phyloP scores from a whole-genome alignment of 768 basidiomycete genomes.

The Russula brevipes region DNA sequence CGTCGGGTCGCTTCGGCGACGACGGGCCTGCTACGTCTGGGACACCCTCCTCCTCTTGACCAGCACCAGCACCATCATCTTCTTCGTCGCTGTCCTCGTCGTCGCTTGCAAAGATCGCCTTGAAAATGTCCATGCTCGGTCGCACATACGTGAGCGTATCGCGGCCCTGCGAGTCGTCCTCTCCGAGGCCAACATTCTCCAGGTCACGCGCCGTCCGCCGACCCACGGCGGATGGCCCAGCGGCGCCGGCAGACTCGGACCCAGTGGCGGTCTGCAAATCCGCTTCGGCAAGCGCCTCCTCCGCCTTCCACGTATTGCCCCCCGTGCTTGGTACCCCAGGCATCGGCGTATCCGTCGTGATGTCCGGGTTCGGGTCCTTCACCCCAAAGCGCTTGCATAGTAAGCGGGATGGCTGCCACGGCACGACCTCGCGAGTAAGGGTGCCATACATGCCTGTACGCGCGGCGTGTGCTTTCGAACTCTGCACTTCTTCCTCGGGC shows the following conservation, averaged over 20 bases:
- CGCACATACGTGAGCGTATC: slow-evolving; percentile 86
- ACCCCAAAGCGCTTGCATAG: slow-evolving; percentile 94
- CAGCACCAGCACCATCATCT: slow-evolving; percentile 30
- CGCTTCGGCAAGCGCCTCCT: slow-evolving; percentile 22
- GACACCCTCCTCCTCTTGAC: slow-evolving; percentile 7
- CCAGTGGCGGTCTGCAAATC: slow-evolving; percentile 17
- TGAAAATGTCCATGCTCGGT: slow-evolving; percentile 90
- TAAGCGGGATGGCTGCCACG: slow-evolving; percentile 79
- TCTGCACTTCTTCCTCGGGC: slow-evolving; percentile 51
- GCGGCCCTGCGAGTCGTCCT: slow-evolving; percentile 83
- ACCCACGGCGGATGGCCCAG: neutral
- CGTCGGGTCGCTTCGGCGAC: neutral
- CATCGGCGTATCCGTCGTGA: slow-evolving; percentile 32
- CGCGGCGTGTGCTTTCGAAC: slow-evolving; percentile 78
- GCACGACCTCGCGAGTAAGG: slow-evolving; percentile 67
- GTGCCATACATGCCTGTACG: slow-evolving; percentile 85
- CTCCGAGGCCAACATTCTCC: slow-evolving; percentile 82
- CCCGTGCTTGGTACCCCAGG: slow-evolving; percentile 11
- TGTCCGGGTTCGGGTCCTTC: slow-evolving; percentile 72
- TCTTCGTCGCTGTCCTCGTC: slow-evolving; percentile 84
- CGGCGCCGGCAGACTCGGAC: neutral
- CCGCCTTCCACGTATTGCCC: slow-evolving; percentile 19
- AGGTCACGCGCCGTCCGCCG: slow-evolving; percentile 44
- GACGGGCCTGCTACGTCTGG: neutral
- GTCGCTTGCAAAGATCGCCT: slow-evolving; percentile 95